Base-by-base conservation (phyloP, 352 stramenopile species). In the Phytophthora quininea region DNA sequence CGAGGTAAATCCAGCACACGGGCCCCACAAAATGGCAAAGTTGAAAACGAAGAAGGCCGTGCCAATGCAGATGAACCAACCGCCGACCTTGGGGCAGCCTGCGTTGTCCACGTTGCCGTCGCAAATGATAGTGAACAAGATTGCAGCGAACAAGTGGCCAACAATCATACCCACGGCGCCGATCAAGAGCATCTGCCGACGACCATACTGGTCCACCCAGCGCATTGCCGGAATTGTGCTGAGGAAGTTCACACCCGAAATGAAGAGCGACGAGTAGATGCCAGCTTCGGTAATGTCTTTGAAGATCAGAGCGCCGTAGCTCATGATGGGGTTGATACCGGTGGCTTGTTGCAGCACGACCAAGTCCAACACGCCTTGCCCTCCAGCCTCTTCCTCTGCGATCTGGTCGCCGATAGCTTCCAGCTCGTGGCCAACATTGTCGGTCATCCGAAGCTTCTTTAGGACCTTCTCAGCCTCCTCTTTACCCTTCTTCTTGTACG, bases 301-400 rank as follows among this genome's bases (percentile, higher is more conserved):
- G 68, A 82, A 79, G 63, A 81, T 81, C n/a, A 71, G 58, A 3
- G 70, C 73, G 32, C 73, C 70, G 35, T 81, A 77, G 38, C 58
- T 73, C 61, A 77, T 74, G 33, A 77, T 71, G 33, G 66, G 61
- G 50, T 77, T 77, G 58, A 77, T 73, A 27, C 70, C 70, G 14
- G 71, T 79, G 11, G 66, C 71, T 53, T 79, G 71, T 51, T 79
- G 71, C 19, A 79, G 43, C 32, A 79, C 56, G 45, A 67, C 54
- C 6, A 82, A 42, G 12, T 85, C 76, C 9, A 62, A 11, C 15
- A 72, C 15, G 10, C 64, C 58, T 47, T 71, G 49, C 11, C 46
- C 42, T 14, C 38, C 64, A 27, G 58, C 57, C 15, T 68, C 57
- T 58, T 79, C 74, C 38, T 76, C 71, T 15, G 63, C 74, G 3